These are phyloP conservation scores for Botryotinia calthae DNA, from an alignment of 2,329 filamentous ascomycete genomes.

Conservation along the genomic window DNA sequence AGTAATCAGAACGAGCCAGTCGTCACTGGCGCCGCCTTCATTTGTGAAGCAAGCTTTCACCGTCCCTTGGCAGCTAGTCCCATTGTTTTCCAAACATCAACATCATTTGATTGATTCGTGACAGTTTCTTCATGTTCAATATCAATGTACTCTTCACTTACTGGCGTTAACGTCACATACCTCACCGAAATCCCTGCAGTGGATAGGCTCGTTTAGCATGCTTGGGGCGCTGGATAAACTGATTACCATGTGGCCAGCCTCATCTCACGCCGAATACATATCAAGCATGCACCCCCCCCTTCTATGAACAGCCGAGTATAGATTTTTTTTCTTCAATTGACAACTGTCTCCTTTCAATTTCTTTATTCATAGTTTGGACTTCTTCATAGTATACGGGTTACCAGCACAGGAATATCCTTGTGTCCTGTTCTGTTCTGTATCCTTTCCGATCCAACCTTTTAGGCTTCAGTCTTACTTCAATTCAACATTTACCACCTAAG, in stretches of 20 bases:
- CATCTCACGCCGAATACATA: background rate
- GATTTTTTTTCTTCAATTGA: background rate
- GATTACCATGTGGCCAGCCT: background rate
- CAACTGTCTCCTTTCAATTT: background rate
- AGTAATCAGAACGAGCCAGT: background rate
- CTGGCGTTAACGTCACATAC: background rate
- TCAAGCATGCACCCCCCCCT: background rate
- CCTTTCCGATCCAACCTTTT: background rate
- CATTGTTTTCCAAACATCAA: background rate
- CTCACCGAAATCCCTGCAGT: conserved; percentile 14
- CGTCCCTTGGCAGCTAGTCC: background rate
- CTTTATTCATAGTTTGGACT: background rate
- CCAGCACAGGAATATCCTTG: background rate
- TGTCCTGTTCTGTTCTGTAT: background rate
- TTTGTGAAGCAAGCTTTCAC: background rate
- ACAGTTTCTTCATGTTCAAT: background rate
- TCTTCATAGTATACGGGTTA: background rate
- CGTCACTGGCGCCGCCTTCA: background rate
- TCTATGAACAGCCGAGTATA: background rate
- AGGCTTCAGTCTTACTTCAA: background rate
- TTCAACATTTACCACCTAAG: background rate
- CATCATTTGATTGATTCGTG: conserved; percentile 1
- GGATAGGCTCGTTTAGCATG: conserved; percentile 2
- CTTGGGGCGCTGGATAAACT: background rate
- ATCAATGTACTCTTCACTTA: background rate